Conservation (phyloP, 2,329 filamentous ascomycete genomes). For the Biscogniauxia marginata region DNA sequence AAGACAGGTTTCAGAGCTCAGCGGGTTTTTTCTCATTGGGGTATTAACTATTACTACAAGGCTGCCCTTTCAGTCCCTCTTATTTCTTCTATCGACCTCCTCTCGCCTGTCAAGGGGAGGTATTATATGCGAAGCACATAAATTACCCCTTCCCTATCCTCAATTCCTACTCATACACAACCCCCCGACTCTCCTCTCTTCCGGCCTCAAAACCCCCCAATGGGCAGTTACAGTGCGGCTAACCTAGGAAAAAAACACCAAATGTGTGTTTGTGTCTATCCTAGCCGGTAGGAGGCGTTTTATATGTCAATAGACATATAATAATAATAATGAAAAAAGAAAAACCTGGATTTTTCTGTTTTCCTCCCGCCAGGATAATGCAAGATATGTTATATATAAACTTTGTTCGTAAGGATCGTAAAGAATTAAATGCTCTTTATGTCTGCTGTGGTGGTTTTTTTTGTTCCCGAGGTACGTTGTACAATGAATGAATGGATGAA, state of each 20-base stretch:
- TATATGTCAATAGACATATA: not conserved
- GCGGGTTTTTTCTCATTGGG: conserved; percentile 18
- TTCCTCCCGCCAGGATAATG: not conserved
- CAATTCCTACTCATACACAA: not conserved
- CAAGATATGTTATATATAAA: conserved; percentile 12
- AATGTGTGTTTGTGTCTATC: too few species aligned
- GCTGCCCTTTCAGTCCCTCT: conserved; percentile 7
- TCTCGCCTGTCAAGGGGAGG: conserved; percentile 4
- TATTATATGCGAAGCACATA: not conserved
- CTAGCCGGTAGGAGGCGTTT: too few species aligned
- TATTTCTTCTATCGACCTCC: conserved; percentile 11
- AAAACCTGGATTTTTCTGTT: not conserved
- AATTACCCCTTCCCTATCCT: conserved; percentile 4
- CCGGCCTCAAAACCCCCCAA: not conserved
- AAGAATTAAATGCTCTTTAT: conserved; percentile 44
- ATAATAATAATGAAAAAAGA: not conserved
- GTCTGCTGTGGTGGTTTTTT: not conserved
- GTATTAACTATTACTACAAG: conserved; percentile 34
- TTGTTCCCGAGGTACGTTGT: not conserved
- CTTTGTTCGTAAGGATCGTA: conserved; percentile 55
- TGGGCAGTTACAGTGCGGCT: too few species aligned
- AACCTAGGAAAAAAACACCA: too few species aligned
- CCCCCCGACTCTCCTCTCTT: not conserved
- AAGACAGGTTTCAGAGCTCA: conserved; percentile 19
- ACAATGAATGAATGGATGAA: not conserved